Evolutionary conservation across 116 monocot species (phyloP), one percentile per base, ranked within the genome.

Genomic region (Dioscorea cayenensis): DNA sequence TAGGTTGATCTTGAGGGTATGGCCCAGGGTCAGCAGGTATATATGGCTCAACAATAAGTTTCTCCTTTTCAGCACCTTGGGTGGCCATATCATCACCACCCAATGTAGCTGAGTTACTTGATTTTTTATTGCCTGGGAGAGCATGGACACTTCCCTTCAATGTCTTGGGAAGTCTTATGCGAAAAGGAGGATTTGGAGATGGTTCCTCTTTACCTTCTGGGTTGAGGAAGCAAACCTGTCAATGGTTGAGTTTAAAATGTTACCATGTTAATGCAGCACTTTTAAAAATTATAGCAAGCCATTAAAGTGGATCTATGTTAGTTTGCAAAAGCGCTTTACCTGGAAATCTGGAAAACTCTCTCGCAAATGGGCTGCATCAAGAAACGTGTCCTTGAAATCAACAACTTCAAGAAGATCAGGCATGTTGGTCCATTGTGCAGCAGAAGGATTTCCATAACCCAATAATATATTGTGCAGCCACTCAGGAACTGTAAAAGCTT

Each of bases 371-470:
- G 83, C 35, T 8, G 86, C 83, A 89, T 94, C 89, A 77, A 99
- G 79, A 87, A 99, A 99, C 69, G 99, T 94, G 70, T 99, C 99
- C 73, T 99, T 99, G 67, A 94, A 93, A 78, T 99, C 99, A 55
- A 99, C 89, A 51, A 77, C 77, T 75, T 89, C 91, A 50, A 99
- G 84, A 77, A 94, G 83, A 83, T 93, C 91, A 62, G 99, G 94
- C 99, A 99, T 99, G 75, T 99, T 99, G 78, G 74, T 87, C 99
- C 99, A 99, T 28, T 90, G 91, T 67, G 99, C 99, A 80, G 99
- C 94, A 82, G 99, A 99, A 65, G 99, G 99, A 79, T 90, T 89
- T 73, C 99, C 99, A 82, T 99, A 99, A 69, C 99, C 99, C 84
- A 99, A 79, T 77, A 99, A 99, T 68, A 94, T 80, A 58, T 99